Conservation (phyloP, 176 grass and related monocot species). For the Phoenix roebelenii region DNA sequence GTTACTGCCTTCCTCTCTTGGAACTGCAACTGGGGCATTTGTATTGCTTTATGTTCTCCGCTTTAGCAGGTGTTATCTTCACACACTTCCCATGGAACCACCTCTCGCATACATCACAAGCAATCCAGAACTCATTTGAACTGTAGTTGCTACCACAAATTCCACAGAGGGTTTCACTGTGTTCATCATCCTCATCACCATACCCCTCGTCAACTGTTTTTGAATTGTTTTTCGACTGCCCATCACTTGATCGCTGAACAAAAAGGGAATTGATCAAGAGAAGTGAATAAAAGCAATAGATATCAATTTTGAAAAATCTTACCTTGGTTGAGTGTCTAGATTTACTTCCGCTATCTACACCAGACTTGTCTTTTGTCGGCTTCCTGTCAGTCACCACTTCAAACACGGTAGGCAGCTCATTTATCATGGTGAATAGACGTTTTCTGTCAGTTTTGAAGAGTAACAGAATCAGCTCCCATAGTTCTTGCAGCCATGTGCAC, state of each 20-base stretch:
- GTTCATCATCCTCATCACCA: constrained; percentile 68
- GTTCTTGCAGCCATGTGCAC: too few species aligned
- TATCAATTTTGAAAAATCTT: not conserved
- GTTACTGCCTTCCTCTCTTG: constrained; percentile 55
- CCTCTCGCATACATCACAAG: constrained; percentile 76
- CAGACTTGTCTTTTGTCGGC: constrained; percentile 54
- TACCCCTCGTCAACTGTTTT: constrained; percentile 56
- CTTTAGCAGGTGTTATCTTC: constrained; percentile 93
- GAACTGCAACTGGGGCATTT: constrained; percentile 94
- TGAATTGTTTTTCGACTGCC: constrained; percentile 35
- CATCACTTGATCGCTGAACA: constrained; percentile 59
- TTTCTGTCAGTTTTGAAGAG: constrained; percentile 39
- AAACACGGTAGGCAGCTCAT: constrained; percentile 81
- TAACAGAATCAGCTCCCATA: too few species aligned
- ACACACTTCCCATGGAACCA: constrained; percentile 98
- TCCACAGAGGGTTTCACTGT: constrained; percentile 88
- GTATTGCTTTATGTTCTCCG: constrained; percentile 96
- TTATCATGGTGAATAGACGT: constrained; percentile 84
- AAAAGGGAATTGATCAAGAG: constrained; percentile 1
- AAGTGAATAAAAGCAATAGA: not conserved
- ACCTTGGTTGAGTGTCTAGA: constrained; percentile 68
- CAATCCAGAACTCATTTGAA: constrained; percentile 87
- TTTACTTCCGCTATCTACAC: constrained; percentile 58
- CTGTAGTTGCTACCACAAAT: constrained; percentile 77
- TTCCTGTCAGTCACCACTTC: constrained; percentile 60